Percentiles rank a stretch among this genome's conserved stretches.
Evolutionary conservation across 345 rosid species (phyloP).

Genomic region (Eucalyptus tenuipes): DNA sequence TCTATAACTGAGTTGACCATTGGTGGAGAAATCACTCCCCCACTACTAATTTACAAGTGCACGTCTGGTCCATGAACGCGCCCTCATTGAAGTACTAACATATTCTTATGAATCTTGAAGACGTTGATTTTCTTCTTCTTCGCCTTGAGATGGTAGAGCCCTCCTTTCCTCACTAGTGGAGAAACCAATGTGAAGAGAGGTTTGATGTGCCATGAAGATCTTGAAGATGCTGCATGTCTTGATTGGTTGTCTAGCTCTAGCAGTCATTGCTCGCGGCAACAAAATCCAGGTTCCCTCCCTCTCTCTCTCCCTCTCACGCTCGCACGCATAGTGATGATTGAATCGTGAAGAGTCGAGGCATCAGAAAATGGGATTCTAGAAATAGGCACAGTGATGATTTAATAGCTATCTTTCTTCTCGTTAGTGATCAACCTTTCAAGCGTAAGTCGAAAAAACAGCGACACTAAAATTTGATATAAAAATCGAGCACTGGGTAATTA

Average conservation of each 20-base stretch:
- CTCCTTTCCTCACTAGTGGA: not conserved
- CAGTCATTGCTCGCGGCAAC: not conserved
- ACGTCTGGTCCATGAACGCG: not conserved
- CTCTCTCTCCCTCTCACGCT: not conserved
- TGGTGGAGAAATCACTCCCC: not conserved
- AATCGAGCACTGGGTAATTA: not conserved
- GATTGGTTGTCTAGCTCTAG: not conserved
- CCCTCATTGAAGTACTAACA: not conserved
- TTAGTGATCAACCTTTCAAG: too few species aligned
- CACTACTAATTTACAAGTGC: not conserved
- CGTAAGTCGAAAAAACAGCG: not conserved
- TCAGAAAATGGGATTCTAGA: not conserved
- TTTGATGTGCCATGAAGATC: not conserved
- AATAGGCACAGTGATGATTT: not conserved
- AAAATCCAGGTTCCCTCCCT: not conserved
- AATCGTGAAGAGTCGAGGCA: not conserved
- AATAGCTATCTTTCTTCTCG: too few species aligned
- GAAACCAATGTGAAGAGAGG: not conserved
- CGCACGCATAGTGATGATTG: not conserved
- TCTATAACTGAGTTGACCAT: not conserved
- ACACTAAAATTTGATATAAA: not conserved
- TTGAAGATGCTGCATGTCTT: not conserved
- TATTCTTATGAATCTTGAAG: not conserved
- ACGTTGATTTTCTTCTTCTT: not conserved
- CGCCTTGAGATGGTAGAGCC: not conserved